A percentile compares a stretch with the other conserved stretches of the same genome.
Conservation (phyloP, 495 filamentous ascomycete genomes). For the Lineolata rhizophorae region DNA sequence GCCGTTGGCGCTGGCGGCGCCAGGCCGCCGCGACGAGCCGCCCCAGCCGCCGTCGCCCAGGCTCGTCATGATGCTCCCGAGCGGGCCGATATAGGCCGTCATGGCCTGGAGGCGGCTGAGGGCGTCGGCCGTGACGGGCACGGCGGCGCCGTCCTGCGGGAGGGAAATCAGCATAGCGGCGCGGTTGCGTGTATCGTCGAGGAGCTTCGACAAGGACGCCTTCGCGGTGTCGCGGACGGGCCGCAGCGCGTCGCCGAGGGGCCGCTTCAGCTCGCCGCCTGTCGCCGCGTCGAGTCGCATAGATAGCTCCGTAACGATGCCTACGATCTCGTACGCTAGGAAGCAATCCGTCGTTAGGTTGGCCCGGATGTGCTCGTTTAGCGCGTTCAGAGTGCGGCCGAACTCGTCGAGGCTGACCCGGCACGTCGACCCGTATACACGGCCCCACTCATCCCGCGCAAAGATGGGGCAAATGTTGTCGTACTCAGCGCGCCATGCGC, state of each 20-base stretch:
- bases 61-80: constrained; percentile 75
- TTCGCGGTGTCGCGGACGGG: constrained; percentile 86
- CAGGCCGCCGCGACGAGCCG: constrained; percentile 28
- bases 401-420: constrained; percentile 56
- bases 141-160: constrained; percentile 54
- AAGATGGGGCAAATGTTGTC: constrained; percentile 73
- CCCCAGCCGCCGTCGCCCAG: constrained; percentile 88
- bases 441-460: constrained; percentile 58
- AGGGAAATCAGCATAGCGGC: constrained; percentile 38
- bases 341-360: constrained; percentile 88
- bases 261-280: constrained; percentile 67
- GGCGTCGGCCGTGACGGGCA: constrained; percentile 59
- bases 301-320: constrained; percentile 65
- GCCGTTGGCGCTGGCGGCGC: too few species aligned
- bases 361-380: constrained; percentile 70
- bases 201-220: constrained; percentile 55
- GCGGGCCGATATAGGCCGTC: constrained; percentile 66
- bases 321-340: constrained; percentile 87
- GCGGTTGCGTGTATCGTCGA: constrained; percentile 66
- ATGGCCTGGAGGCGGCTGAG: constrained; percentile 76
- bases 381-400: constrained; percentile 62
- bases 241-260: constrained; percentile 64
- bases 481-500: constrained; percentile 68
- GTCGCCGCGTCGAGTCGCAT: constrained; percentile 48
- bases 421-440: constrained; percentile 55